Evolutionary conservation across 192 early-diverging fungal genomes (phyloP).

Genomic region (Coemansia pectinata): DNA sequence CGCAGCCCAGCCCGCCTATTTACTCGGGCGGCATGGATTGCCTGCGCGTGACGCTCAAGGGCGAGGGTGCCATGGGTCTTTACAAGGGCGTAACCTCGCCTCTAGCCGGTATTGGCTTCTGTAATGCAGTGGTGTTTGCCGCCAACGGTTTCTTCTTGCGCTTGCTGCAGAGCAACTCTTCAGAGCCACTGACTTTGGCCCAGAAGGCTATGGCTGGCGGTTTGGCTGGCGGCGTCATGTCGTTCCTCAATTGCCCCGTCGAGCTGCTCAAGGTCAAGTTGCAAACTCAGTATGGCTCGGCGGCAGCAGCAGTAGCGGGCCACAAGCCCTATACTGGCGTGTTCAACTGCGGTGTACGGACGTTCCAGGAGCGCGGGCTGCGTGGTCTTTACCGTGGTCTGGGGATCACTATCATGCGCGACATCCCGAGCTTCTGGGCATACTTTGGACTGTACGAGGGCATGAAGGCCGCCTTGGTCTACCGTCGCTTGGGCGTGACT

Average conservation of each 20-base stretch:
- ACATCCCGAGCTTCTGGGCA: conserved; percentile 69
- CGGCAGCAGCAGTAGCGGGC: neutral
- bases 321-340: conserved; percentile 44
- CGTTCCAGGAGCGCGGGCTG: conserved; percentile 65
- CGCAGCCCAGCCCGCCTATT: conserved; percentile 61
- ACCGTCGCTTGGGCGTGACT: conserved; percentile 52
- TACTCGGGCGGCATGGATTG: conserved; percentile 83
- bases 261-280: conserved; percentile 92
- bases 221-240: conserved; percentile 82
- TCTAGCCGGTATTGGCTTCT: conserved; percentile 76
- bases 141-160: conserved; percentile 71
- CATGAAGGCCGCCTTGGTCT: conserved; percentile 73
- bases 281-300: conserved; percentile 76
- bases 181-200: conserved; percentile 60
- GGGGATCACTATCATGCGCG: conserved; percentile 73
- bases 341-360: conserved; percentile 55
- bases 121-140: conserved; percentile 85
- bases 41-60: conserved; percentile 73
- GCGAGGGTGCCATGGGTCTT: conserved; percentile 73
- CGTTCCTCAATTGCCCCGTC: conserved; percentile 86
- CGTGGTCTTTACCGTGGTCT: conserved; percentile 77
- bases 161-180: conserved; percentile 56
- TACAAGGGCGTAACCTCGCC: conserved; percentile 89
- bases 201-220: conserved; percentile 87
- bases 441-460: conserved; percentile 86